These are phyloP conservation scores for Lepiota venenata DNA, from an alignment of 768 basidiomycete genomes.

Conservation along the genomic window DNA sequence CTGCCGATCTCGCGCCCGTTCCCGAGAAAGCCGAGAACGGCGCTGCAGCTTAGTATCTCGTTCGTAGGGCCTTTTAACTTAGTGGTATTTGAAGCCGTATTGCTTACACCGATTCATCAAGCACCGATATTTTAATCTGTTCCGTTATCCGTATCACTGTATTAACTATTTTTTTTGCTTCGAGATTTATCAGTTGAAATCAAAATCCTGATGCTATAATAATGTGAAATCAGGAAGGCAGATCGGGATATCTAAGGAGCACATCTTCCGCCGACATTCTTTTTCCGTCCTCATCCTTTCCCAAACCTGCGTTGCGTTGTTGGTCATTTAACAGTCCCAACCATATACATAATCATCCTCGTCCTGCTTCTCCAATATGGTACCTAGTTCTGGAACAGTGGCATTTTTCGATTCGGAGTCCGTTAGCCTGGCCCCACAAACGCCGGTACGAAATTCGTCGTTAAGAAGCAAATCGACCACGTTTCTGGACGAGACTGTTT, in stretches of 20 bases:
- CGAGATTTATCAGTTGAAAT: too few relatives aligned
- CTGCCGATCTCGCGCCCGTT: not conserved
- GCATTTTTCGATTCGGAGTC: slow-evolving; percentile 10
- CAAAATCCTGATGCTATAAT: too few relatives aligned
- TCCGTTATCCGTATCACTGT: too few relatives aligned
- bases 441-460: slow-evolving; percentile 67
- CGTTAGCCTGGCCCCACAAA: slow-evolving; percentile 49
- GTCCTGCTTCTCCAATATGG: slow-evolving; percentile 1
- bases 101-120: not conserved
- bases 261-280: not conserved
- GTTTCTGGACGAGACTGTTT: slow-evolving; percentile 81
- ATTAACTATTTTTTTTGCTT: too few relatives aligned
- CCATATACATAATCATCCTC: slow-evolving; percentile 54
- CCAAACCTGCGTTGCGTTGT: slow-evolving; percentile 10
- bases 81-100: not conserved
- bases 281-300: not conserved
- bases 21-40: not conserved
- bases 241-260: not conserved
- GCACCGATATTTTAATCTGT: not conserved
- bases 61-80: not conserved
- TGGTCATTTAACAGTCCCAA: slow-evolving; percentile 64
- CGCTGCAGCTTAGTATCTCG: not conserved
- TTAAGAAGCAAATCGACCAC: slow-evolving; percentile 75
- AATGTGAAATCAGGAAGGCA: too few relatives aligned
- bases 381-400: not conserved